Percentiles rank a stretch among this genome's conserved stretches.
These are phyloP conservation scores for Nowakowskiella sp. DNA, from an alignment of 192 early-diverging fungal species.

Conservation along the genomic window DNA sequence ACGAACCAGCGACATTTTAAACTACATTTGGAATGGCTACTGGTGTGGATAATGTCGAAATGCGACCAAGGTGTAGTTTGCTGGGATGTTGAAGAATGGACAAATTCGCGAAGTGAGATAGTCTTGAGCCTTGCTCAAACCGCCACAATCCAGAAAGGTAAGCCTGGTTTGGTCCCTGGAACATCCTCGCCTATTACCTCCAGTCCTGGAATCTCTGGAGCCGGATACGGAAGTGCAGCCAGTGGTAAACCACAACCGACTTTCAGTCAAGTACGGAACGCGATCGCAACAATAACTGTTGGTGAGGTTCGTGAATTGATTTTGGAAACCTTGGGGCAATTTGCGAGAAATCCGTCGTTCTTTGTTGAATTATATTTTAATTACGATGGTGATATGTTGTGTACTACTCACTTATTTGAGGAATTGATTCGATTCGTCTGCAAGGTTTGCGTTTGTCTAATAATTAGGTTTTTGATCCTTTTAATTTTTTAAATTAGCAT, in stretches of 20 bases:
- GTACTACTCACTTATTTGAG: slow-evolving; percentile 77
- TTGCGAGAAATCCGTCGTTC: slow-evolving; percentile 66
- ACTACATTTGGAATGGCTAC: slow-evolving; percentile 69
- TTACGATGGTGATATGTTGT: slow-evolving; percentile 81
- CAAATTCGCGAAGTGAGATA: too few species aligned
- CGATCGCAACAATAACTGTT: slow-evolving; percentile 32
- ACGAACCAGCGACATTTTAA: slow-evolving; percentile 61
- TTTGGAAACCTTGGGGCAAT: slow-evolving; percentile 66
- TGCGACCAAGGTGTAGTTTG: slow-evolving; percentile 36
- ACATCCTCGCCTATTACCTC: neutral
- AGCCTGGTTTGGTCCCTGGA: too few species aligned
- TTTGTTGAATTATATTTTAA: slow-evolving; percentile 87
- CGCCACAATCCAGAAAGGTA: too few species aligned
- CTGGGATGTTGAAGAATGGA: slow-evolving; percentile 44
- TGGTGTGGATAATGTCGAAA: slow-evolving; percentile 42
- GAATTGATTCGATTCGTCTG: slow-evolving; percentile 69
- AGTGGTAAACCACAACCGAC: slow-evolving; percentile 9
- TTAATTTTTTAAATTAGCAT: slow-evolving; percentile 11
- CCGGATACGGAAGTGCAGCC: neutral
- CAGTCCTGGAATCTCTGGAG: neutral
- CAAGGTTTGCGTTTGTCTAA: slow-evolving; percentile 39
- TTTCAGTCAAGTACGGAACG: slow-evolving; percentile 6
- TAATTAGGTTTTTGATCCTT: slow-evolving; percentile 1
- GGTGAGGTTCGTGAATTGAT: slow-evolving; percentile 80
- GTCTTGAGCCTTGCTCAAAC: too few species aligned